Base-by-base conservation (phyloP, 2,329 filamentous ascomycete genomes). In the Ophiostoma perfectum region DNA sequence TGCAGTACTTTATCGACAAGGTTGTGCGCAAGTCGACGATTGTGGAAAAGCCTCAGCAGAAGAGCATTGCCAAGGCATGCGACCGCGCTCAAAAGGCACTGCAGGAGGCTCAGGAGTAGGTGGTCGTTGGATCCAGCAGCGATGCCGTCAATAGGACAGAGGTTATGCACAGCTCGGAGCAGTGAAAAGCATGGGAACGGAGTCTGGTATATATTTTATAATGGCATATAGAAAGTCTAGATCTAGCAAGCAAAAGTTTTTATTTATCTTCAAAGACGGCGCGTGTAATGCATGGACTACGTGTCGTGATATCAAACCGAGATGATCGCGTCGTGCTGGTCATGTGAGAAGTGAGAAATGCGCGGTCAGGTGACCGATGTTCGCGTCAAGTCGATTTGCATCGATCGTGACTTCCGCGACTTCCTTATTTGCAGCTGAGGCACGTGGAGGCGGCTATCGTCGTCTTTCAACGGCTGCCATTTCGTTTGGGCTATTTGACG, bases 1-100 rank as follows among this genome's bases (percentile, higher is more conserved):
- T 97, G 72, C 88, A 90, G 70, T 96, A 89, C 77, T 95, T 97
- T 75, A 75, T 98, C 66, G 86, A 87, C 74, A 93, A 90, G 76
- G 85, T 90, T 62, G 83, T 97, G 16, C 81, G 85, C 4, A 90
- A 88, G 76, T 90, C 88, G 0, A 78, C 85, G 73, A 78, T 87
- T 60, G 78, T 79, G 14, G 78, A 80, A 5, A 84, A 82, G 73
- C 79, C 78, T 71, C 80, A 85, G 67, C 78, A 78, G 67, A 81
- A 78, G 71, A 80, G 77, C 70, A 74, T 88, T 8, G 80, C 77
- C 73, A 81, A 80, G 74, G 79, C 77, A 2, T 85, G 82, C 73
- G 79, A 79, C 70, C 75, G 78, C 70, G 82, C 80, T 1, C 76
- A 79, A 67, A 74, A 75, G 66, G 73, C 78, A 0, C 73, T 84